Base-by-base conservation (phyloP, 176 grass and related monocot genomes). In the Oryza officinalis region DNA sequence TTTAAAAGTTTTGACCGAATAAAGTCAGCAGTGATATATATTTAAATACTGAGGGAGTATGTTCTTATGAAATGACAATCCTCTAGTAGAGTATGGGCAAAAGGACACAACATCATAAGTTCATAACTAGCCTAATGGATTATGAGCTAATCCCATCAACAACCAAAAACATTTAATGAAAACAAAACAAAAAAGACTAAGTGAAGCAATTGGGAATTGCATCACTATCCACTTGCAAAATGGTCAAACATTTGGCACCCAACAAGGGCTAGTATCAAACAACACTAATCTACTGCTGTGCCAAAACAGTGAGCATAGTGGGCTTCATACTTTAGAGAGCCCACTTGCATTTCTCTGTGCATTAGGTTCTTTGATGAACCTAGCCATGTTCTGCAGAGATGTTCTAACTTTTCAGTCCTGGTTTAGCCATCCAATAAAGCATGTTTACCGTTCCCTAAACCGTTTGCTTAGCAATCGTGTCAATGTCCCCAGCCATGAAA, bases 281-380 rank as follows among this genome's bases (percentile, higher is more conserved):
- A 37, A 44, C 67, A 60, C 32, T 61, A 69, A 25, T 12, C 18
- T 18, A 33, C 5, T 67, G 25, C 63, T 50, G 20, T 30, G 13
- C 10, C 13, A 65, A 68, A 84, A 66, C 35, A 2, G 11, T 72
- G 54, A 79, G 18, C 18, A 13, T 72, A 80, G 71, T 40, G 72
- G 49, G 35, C 38, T 33, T 28, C 4, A 77, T 61, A 61, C 57
- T 61, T 61, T 61, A 60, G 8, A 50, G 22, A 50, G 50, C n/a
- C 77, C 83, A 85, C 78, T 77, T 86, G 66, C 72, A 81, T 46
- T 61, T 72, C 70, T 74, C n/a, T 74, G 43, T 67, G 22, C 38
- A 43, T 30, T 72, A 65, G 61, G 25, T 75, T 81, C 41, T 28
- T 22, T 35, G 81, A 65, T 75, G 76, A 64, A 88, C 40, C 75